Evolutionary conservation across 2,329 filamentous ascomycete species (phyloP), one percentile per base, ranked within the genome.

Genomic region (Cadophora malorum): DNA sequence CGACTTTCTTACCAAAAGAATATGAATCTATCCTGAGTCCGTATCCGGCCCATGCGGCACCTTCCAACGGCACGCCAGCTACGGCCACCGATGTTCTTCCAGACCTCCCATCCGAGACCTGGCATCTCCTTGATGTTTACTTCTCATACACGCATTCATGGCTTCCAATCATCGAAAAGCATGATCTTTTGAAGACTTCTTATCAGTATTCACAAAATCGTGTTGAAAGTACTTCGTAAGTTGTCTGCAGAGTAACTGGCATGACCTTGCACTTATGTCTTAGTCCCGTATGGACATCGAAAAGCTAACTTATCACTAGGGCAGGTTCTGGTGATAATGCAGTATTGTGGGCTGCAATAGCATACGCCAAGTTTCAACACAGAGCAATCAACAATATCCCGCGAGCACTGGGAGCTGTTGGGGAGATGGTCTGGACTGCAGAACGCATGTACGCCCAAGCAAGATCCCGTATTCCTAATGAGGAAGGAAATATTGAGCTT

Each of bases 61-160:
- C 55, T 47, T 67, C 67, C 31, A 60, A 49, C 16, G 68, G 68
- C 2, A 68, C 64, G n/a, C 66, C 67, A 33, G 35, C 52, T 47
- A 52, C 65, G n/a, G 61, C 9, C 25, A 19, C 63, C 4, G 67
- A 68, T 12, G 65, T 65, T 8, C 25, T 73, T 21, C 72, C 73
- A 28, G 74, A 75, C 23, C 70, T 78, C 19, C 76, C 76, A 19
- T 74, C 75, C 4, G 75, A 76, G 28, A 75, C 76, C 0, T 78
- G 76, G 76, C 73, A 76, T 67, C 82, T 94, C 4, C 80, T 94
- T 49, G 90, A 93, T 71, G 83, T 91, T 4, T 94, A 93, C 76
- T 91, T 92, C 68, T 86, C 90, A 0, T 92, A 92, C 73, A 92
- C 89, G 0, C 90, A 94, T 76, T 88, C 86, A 64, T 94, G 91